Evolutionary conservation across 768 basidiomycete genomes (phyloP), one percentile per base, ranked within the genome.

Genomic region (Leccinum fibrillosum): DNA sequence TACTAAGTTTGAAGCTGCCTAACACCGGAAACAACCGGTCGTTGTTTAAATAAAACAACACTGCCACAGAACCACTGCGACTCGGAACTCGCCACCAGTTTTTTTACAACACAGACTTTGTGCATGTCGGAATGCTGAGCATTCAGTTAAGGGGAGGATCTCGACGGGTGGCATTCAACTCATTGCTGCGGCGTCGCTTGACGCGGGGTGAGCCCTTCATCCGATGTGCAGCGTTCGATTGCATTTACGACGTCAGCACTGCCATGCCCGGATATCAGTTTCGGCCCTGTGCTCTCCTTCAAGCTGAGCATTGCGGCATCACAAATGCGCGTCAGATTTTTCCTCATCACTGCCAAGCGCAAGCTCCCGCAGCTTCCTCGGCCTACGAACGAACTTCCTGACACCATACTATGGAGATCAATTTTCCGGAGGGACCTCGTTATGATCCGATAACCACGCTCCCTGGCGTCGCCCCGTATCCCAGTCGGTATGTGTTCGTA

Each of bases 131-230:
- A 64, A 64, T 2, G 67, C 69, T 19, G 67, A 26, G 26, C 26
- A 26, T 26, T 65, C 73, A n/a, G 75, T 85, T 0, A 77, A 76
- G 47, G 88, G 87, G 11, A 89, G 87, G 0, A 81, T 90, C 39
- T 75, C 80, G n/a, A 82, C 82, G 79, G 91, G 92, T 6, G 88
- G 88, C 0, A 65, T 92, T 1, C 91, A 90, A 68, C 77, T 92
- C 17, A 64, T 91, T 19, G 66, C 84, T 0, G 74, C 84, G 4
- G 81, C 26, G 0, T 66, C 93, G 59, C 64, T 86, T 4, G 82
- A 85, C 32, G 83, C 93, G 82, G 79, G 79, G 90, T 91, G 68
- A 53, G 75, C 42, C 17, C n/a, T 0, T 30, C 39, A 44, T 21
- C 9, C 42, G n/a, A 21, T 23, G 49, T 26, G 13, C 12, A n/a